These are phyloP conservation scores for Cylindrotheca closterium DNA, from an alignment of 108 stramenopile species.

Conservation along the genomic window DNA sequence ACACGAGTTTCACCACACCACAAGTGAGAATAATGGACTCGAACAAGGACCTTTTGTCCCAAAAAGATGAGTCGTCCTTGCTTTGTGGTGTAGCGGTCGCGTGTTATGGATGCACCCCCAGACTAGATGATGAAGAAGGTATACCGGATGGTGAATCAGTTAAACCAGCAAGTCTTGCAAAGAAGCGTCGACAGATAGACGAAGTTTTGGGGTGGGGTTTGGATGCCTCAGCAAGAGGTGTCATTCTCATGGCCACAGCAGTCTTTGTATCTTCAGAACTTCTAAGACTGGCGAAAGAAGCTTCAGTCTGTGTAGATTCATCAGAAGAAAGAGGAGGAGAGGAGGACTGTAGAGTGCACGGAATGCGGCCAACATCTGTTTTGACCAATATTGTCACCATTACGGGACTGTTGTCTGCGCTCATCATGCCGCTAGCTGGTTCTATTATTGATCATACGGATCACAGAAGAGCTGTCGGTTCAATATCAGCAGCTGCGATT, in stretches of 20 bases:
- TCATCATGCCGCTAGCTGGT: conserved; percentile 64
- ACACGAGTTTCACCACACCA: too few relatives aligned
- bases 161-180: too few relatives aligned
- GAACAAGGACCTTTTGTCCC: too few relatives aligned
- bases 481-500: conserved; percentile 37
- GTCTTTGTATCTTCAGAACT: conserved; percentile 69
- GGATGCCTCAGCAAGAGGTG: conserved; percentile 53
- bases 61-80: too few relatives aligned
- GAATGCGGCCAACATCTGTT: conserved; percentile 59
- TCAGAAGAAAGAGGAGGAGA: conserved; percentile 1
- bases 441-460: conserved; percentile 73
- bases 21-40: too few relatives aligned
- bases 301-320: conserved; percentile 40
- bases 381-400: conserved; percentile 57
- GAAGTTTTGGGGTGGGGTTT: conserved; percentile 69
- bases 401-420: conserved; percentile 49
- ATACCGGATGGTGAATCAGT: too few relatives aligned
- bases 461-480: conserved; percentile 49
- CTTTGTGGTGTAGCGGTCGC: too few relatives aligned
- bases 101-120: too few relatives aligned
- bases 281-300: conserved; percentile 51
- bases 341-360: conserved; percentile 41
- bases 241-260: conserved; percentile 46
- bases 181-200: not conserved
- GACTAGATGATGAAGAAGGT: too few relatives aligned